phyloP scores from a whole-genome alignment of 2,329 filamentous ascomycete species.

The Phyllosticta ampelicida region DNA sequence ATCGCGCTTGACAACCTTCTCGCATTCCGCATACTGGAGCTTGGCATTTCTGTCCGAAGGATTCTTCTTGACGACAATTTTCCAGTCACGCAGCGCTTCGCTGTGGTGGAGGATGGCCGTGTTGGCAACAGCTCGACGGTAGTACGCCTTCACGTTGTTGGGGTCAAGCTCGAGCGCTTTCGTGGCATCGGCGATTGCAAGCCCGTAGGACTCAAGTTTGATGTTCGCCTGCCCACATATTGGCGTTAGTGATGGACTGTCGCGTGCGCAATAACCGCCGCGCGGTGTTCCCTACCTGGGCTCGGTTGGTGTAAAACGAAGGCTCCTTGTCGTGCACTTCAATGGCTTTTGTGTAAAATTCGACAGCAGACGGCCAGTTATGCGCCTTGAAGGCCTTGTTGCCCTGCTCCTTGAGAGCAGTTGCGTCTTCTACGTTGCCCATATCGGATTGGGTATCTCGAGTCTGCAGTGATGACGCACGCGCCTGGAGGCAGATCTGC shows the following conservation, averaged over 20 bases:
- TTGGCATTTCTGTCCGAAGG: slow-evolving; percentile 84
- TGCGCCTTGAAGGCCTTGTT: slow-evolving; percentile 86
- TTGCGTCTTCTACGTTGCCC: slow-evolving; percentile 53
- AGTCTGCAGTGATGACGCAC: background rate
- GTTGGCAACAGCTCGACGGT: slow-evolving; percentile 82
- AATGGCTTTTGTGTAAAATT: slow-evolving; percentile 81
- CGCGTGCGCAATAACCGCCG: slow-evolving; percentile 14
- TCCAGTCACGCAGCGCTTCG: slow-evolving; percentile 87
- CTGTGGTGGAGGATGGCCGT: slow-evolving; percentile 82
- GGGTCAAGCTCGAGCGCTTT: slow-evolving; percentile 86
- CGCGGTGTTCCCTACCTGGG: slow-evolving; percentile 54
- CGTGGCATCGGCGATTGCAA: slow-evolving; percentile 80
- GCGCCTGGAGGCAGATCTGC: background rate
- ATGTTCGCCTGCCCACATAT: slow-evolving; percentile 62
- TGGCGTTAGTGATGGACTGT: slow-evolving; percentile 16
- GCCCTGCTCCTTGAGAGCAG: slow-evolving; percentile 81
- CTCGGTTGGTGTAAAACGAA: slow-evolving; percentile 87
- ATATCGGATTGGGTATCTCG: slow-evolving; percentile 17
- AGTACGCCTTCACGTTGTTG: slow-evolving; percentile 89
- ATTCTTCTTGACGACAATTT: slow-evolving; percentile 75
- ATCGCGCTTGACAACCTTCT: slow-evolving; percentile 84
- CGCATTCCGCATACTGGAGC: slow-evolving; percentile 82
- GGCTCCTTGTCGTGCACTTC: slow-evolving; percentile 71
- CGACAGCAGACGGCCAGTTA: slow-evolving; percentile 73
- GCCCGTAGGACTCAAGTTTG: slow-evolving; percentile 90